Percentiles rank a stretch among this genome's conserved stretches.
These are phyloP conservation scores for Eudorina sp. DNA, from an alignment of 139 green algal genomes.

Conservation along the genomic window DNA sequence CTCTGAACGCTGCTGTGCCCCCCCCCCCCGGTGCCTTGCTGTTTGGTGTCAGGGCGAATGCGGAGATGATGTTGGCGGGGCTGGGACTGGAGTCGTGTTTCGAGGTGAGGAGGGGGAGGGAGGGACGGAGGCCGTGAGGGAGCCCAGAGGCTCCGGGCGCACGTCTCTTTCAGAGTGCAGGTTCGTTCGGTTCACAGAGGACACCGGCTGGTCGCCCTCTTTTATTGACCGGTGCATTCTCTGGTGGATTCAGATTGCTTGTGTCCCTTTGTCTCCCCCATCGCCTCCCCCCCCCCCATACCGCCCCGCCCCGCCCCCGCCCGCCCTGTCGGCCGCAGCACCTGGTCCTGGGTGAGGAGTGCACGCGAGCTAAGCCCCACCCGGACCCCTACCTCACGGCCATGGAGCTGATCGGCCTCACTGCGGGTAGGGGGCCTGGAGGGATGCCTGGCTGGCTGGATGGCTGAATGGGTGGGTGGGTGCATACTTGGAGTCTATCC, in stretches of 20 bases:
- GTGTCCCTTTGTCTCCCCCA: background rate
- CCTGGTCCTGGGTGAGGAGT: slow-evolving; percentile 79
- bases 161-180: too few relatives aligned
- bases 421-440: background rate
- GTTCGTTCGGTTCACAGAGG: too few relatives aligned
- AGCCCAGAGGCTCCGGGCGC: too few relatives aligned
- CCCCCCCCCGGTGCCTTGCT: too few relatives aligned
- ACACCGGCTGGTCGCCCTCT: too few relatives aligned
- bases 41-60: slow-evolving; percentile 79
- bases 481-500: too few relatives aligned
- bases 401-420: slow-evolving; percentile 69
- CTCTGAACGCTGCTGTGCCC: too few relatives aligned
- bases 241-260: background rate
- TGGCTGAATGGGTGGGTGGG: background rate
- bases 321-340: slow-evolving; percentile 30
- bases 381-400: slow-evolving; percentile 83
- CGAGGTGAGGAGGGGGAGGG: slow-evolving; percentile 51
- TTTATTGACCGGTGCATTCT: too few relatives aligned
- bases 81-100: slow-evolving; percentile 78
- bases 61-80: slow-evolving; percentile 79
- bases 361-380: slow-evolving; percentile 77
- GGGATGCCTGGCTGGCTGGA: background rate
- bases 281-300: background rate
- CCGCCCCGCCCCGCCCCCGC: background rate
- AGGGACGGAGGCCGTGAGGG: too few relatives aligned